Conservation (phyloP, 768 basidiomycete species). For the Phanerochaete sordida region DNA sequence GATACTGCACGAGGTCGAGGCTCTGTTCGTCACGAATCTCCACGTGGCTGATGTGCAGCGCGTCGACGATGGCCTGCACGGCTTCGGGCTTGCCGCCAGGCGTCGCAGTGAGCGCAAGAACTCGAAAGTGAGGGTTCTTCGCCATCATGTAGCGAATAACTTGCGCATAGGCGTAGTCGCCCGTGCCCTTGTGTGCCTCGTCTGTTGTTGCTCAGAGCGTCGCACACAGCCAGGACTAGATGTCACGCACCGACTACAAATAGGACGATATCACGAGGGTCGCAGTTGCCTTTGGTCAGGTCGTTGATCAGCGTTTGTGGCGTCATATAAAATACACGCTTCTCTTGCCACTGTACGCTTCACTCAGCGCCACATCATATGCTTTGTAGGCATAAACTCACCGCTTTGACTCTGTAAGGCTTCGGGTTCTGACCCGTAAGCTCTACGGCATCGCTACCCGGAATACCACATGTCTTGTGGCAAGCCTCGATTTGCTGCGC, state of each 20-base stretch:
- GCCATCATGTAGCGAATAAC: constrained; percentile 88
- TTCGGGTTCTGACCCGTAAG: constrained; percentile 74
- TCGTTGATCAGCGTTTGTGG: constrained; percentile 95
- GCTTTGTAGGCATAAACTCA: constrained; percentile 33
- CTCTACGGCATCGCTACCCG: constrained; percentile 79
- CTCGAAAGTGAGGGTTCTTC: constrained; percentile 89
- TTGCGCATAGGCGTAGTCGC: constrained; percentile 90
- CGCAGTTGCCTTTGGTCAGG: constrained; percentile 65
- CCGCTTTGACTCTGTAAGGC: constrained; percentile 53
- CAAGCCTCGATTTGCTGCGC: constrained; percentile 94
- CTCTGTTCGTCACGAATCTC: constrained; percentile 93
- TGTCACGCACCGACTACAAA: constrained; percentile 73
- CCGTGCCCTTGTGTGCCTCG: constrained; percentile 93
- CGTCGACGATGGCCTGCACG: constrained; percentile 90
- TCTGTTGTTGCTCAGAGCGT: constrained; percentile 45
- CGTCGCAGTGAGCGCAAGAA: constrained; percentile 93
- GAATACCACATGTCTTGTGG: constrained; percentile 91
- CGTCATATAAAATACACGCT: constrained; percentile 92
- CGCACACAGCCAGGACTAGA: neutral
- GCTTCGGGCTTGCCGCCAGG: constrained; percentile 83
- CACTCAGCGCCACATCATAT: neutral
- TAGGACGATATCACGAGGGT: constrained; percentile 77
- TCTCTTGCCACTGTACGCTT: constrained; percentile 63
- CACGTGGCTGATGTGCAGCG: constrained; percentile 90
- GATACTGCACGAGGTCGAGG: constrained; percentile 79